Conservation (phyloP, 805 yeast genomes). For the Isabelozyma rhagii region DNA sequence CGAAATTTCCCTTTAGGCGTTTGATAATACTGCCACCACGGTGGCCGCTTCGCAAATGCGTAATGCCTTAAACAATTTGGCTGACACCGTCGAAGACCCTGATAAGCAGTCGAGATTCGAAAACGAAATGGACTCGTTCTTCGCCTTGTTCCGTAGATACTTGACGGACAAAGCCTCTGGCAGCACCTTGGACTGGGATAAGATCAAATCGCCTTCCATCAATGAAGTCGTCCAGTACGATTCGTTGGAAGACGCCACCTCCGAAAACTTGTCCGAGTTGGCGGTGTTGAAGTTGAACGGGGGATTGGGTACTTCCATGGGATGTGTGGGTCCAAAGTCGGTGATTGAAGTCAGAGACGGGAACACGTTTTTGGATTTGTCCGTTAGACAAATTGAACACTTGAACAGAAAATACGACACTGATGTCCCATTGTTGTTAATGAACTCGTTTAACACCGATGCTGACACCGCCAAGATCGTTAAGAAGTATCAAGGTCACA, state of each 20-base stretch:
- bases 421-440: slow-evolving; percentile 92
- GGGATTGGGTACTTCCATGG: slow-evolving; percentile 99
- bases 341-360: slow-evolving; percentile 99
- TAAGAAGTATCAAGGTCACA: slow-evolving; percentile 94
- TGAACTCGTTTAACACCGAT: slow-evolving; percentile 98
- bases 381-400: slow-evolving; percentile 96
- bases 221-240: slow-evolving; percentile 86
- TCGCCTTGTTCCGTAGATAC: slow-evolving; percentile 89
- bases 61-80: slow-evolving; percentile 84
- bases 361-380: slow-evolving; percentile 89
- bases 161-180: slow-evolving; percentile 86
- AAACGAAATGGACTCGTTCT: slow-evolving; percentile 90
- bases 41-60: slow-evolving; percentile 98
- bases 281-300: slow-evolving; percentile 97
- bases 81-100: slow-evolving; percentile 69
- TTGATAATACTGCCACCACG: slow-evolving; percentile 90
- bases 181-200: slow-evolving; percentile 87
- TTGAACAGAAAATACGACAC: slow-evolving; percentile 86
- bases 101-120: slow-evolving; percentile 62
- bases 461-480: slow-evolving; percentile 92
- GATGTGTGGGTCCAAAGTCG: slow-evolving; percentile 98
- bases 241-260: slow-evolving; percentile 35
- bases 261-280: slow-evolving; percentile 65
- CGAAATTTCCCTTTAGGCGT: slow-evolving; percentile 49
- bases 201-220: slow-evolving; percentile 84